Conservation (phyloP, 2,329 filamentous ascomycete genomes). For the Whalleya microplaca region DNA sequence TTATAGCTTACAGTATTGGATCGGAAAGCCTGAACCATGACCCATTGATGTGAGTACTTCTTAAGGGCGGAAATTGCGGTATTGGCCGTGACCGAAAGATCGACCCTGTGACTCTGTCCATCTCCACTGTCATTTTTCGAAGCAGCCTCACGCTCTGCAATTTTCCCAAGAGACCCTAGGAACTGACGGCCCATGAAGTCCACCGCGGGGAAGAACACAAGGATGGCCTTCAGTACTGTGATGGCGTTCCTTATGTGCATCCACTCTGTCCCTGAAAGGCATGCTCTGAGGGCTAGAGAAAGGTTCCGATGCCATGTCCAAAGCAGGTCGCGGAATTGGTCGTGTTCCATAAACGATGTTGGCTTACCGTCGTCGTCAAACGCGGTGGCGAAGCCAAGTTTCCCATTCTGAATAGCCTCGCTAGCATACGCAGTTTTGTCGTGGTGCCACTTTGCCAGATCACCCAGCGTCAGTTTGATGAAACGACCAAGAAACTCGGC, state of each 20-base stretch:
- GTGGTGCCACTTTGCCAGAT: conserved; percentile 83
- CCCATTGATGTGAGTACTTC: conserved; percentile 68
- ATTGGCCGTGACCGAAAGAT: conserved; percentile 74
- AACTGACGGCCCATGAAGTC: conserved; percentile 82
- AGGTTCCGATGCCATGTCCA: conserved; percentile 91
- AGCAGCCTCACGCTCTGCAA: conserved; percentile 63
- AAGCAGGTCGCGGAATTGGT: conserved; percentile 81
- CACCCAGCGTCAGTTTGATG: conserved; percentile 77
- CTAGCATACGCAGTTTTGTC: conserved; percentile 78
- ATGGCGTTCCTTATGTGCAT: conserved; percentile 98
- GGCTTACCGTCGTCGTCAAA: conserved; percentile 74
- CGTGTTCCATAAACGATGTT: conserved; percentile 75
- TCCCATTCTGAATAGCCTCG: conserved; percentile 68
- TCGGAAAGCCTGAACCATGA: conserved; percentile 75
- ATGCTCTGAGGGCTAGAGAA: conserved; percentile 77
- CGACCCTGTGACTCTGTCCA: conserved; percentile 66
- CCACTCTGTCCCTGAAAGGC: conserved; percentile 83
- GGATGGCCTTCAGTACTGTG: conserved; percentile 79
- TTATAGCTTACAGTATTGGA: conserved; percentile 59
- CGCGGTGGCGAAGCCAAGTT: conserved; percentile 76
- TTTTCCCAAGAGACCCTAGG: conserved; percentile 65
- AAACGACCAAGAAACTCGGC: conserved; percentile 93
- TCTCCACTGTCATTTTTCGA: conserved; percentile 51
- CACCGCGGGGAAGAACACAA: conserved; percentile 83
- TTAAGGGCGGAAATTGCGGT: conserved; percentile 73